phyloP scores from a whole-genome alignment of 495 filamentous ascomycete genomes.

The Aspergillus saccharolyticus region DNA sequence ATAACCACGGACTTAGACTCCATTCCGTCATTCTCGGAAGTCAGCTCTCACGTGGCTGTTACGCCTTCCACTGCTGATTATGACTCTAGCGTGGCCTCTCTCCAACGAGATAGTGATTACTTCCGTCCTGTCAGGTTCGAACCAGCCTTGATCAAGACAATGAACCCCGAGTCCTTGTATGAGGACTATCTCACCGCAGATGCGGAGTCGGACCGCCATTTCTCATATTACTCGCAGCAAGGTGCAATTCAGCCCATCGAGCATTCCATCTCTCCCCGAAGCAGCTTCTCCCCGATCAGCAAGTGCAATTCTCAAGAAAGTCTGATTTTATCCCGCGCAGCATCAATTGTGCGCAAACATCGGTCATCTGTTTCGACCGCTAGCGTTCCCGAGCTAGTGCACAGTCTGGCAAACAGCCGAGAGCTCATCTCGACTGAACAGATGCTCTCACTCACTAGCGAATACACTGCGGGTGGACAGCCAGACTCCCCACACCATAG shows the following conservation, averaged over 20 bases:
- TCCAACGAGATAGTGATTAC: conserved; percentile 28
- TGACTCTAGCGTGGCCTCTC: conserved; percentile 22
- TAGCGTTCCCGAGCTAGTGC: conserved; percentile 53
- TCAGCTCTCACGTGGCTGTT: conserved; percentile 28
- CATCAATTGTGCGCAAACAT: conserved; percentile 48
- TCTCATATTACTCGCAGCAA: conserved; percentile 36
- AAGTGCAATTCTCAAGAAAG: conserved; percentile 57
- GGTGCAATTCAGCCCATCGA: conserved; percentile 35
- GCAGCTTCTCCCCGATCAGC: conserved; percentile 53
- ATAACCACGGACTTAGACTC: conserved; percentile 38
- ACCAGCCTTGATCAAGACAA: conserved; percentile 30
- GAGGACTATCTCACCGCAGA: conserved; percentile 46
- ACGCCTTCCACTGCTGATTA: conserved; percentile 34
- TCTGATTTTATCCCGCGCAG: conserved; percentile 44
- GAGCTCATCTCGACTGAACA: conserved; percentile 37
- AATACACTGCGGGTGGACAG: conserved; percentile 20
- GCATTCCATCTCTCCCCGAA: conserved; percentile 41
- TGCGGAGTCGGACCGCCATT: conserved; percentile 42
- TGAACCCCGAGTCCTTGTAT: conserved; percentile 42
- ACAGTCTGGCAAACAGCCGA: conserved; percentile 44
- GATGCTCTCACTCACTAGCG: conserved; percentile 25
- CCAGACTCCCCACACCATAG: conserved; percentile 35
- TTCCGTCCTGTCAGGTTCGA: conserved; percentile 33
- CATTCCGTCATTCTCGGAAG: conserved; percentile 33
- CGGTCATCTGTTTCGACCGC: conserved; percentile 53